Base-by-base conservation (phyloP, 495 filamentous ascomycete genomes). In the Neohortaea acidophila region DNA sequence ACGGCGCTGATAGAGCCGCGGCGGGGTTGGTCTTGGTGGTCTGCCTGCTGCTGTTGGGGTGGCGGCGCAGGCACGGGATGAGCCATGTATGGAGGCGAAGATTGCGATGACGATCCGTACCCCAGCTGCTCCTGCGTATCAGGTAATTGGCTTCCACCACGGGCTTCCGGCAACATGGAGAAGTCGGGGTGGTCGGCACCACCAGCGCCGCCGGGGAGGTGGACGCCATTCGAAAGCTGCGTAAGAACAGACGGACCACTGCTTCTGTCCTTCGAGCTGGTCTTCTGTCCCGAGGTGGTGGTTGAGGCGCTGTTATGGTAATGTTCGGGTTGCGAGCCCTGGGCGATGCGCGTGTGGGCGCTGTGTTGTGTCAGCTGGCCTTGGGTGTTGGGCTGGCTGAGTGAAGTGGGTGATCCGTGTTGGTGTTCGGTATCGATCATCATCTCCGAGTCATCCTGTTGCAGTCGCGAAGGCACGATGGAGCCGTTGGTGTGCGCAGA, bases 251-350 rank as follows among this genome's bases (percentile, higher is more conserved):
- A 70, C 29, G 56, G 61, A 1, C 54, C 64, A 22, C 67, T 59
- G 11, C 48, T 50, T 1, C 57, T 48, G 27, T 51, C 41, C 33
- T 41, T 38, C 30, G 47, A 45, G n/a, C 48, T 67, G 5, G 75
- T 79, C 48, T 81, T 84, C 47, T 82, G 53, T 5, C 59, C 62
- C 5, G 61, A 63, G 13, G 62, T 69, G 13, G 72, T 77, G 0
- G 83, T 89, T 6, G 85, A 92, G 3, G 84, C 85, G 49, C 85
- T 79, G 48, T 93, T 94, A 20, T 70, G 59, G 43, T 87, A 74
- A 30, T 82, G 79, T 2, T 67, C 73, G 3, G 80, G 73, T 35
- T 84, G 77, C 22, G 84, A 78, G 11, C 79, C 80, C 7, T 73
- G 71, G 8, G 79, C 75, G 54, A 94, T 68, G 17, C 79, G 70